Evolutionary conservation across 2,329 filamentous ascomycete species (phyloP).

Genomic region (Mycosphaerella sp.): DNA sequence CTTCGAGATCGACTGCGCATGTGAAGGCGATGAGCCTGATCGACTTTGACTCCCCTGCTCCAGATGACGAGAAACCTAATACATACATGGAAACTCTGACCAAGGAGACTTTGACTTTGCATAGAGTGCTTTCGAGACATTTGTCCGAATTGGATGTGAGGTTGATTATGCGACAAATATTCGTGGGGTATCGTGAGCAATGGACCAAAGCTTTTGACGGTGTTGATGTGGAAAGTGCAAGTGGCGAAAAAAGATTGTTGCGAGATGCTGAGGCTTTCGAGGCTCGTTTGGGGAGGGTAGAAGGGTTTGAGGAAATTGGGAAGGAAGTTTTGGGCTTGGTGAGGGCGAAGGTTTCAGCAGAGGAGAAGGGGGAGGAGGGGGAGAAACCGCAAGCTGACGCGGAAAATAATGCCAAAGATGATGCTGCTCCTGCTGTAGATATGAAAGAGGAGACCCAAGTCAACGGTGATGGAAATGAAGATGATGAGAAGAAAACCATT

Average conservation of each 20-base stretch:
- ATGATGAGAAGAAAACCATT: neutral
- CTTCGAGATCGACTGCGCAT: slow-evolving; percentile 64
- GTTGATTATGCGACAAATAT: slow-evolving; percentile 82
- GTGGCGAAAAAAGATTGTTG: slow-evolving; percentile 70
- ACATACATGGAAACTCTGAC: slow-evolving; percentile 79
- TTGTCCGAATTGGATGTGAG: slow-evolving; percentile 68
- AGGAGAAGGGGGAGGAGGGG: slow-evolving; percentile 7
- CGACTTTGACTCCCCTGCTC: slow-evolving; percentile 57
- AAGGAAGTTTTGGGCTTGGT: slow-evolving; percentile 26
- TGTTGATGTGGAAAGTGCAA: slow-evolving; percentile 57
- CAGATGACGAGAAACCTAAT: slow-evolving; percentile 38
- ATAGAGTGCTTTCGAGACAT: slow-evolving; percentile 76
- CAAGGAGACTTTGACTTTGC: slow-evolving; percentile 78
- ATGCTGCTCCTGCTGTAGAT: neutral
- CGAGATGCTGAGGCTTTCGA: slow-evolving; percentile 69
- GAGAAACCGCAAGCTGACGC: neutral
- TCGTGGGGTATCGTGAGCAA: slow-evolving; percentile 72
- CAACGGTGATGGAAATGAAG: neutral
- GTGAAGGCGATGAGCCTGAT: slow-evolving; percentile 68
- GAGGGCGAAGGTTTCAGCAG: slow-evolving; percentile 46
- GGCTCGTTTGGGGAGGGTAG: slow-evolving; percentile 64
- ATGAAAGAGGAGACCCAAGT: neutral
- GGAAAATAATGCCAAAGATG: neutral
- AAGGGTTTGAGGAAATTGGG: slow-evolving; percentile 66
- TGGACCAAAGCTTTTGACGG: slow-evolving; percentile 65